A percentile compares a stretch with the other conserved stretches of the same genome.
These are phyloP conservation scores for Erythrophleum fordii DNA, from an alignment of 306 rosid genomes.

Conservation along the genomic window DNA sequence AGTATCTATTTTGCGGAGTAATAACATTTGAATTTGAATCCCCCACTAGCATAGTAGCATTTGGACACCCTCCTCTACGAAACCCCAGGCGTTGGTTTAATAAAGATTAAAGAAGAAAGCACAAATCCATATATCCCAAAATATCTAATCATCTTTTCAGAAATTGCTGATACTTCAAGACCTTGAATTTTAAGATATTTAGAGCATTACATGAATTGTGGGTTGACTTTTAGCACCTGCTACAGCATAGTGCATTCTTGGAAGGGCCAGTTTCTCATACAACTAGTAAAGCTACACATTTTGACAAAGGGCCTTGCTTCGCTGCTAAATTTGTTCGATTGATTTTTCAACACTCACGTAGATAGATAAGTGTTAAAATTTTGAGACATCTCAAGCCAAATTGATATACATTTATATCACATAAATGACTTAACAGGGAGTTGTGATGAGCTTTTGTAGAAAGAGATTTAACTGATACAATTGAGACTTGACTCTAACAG, in stretches of 20 bases:
- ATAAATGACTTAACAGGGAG: neutral
- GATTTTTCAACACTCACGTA: neutral
- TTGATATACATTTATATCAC: neutral
- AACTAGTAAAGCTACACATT: neutral
- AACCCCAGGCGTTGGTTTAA: too few species aligned
- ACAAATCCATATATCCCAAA: too few species aligned
- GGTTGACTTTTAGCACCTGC: neutral
- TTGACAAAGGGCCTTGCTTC: neutral
- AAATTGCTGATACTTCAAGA: neutral
- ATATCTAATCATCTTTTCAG: too few species aligned
- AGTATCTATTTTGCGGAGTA: too few species aligned
- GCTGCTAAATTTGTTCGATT: neutral
- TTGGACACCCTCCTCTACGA: too few species aligned
- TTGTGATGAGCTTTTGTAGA: neutral
- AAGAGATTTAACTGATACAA: constrained; percentile 21
- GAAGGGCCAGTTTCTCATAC: too few species aligned
- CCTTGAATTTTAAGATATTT: neutral
- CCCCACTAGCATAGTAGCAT: too few species aligned
- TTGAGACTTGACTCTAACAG: constrained; percentile 32
- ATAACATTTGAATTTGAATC: too few species aligned
- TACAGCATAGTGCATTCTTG: neutral
- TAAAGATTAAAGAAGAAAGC: too few species aligned
- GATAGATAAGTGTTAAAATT: neutral
- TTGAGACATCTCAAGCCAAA: neutral
- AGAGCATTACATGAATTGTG: neutral